These are phyloP conservation scores for Clavaria fumosa DNA, from an alignment of 768 basidiomycete genomes.

Conservation along the genomic window DNA sequence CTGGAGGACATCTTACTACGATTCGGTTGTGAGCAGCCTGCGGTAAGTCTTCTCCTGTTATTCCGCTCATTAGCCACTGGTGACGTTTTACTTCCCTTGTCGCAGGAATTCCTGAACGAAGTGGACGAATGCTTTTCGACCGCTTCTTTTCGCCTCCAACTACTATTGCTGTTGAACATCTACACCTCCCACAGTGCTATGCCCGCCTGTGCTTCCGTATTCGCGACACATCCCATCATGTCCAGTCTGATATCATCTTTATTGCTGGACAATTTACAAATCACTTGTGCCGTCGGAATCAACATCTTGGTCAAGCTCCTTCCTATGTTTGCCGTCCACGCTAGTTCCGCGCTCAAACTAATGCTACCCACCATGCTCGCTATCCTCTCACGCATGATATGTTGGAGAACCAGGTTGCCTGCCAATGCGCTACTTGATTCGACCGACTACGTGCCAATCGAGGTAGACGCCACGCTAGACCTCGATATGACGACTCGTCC, in stretches of 20 bases:
- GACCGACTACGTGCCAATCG: slow-evolving; percentile 15
- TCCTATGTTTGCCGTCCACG: slow-evolving; percentile 57
- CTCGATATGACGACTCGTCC: slow-evolving; percentile 21
- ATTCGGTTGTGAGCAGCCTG: slow-evolving; percentile 45
- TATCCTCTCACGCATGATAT: slow-evolving; percentile 54
- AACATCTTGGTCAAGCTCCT: slow-evolving; percentile 54
- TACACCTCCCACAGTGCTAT: slow-evolving; percentile 45
- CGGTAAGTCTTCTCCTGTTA: slow-evolving; percentile 30
- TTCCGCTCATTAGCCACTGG: not conserved
- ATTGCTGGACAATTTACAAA: slow-evolving; percentile 61
- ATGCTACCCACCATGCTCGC: slow-evolving; percentile 52
- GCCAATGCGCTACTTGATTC: slow-evolving; percentile 16
- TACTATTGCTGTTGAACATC: slow-evolving; percentile 48
- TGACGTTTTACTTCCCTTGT: slow-evolving; percentile 8
- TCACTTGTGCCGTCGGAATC: slow-evolving; percentile 46
- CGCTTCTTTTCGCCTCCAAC: slow-evolving; percentile 51
- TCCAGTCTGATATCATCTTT: slow-evolving; percentile 50
- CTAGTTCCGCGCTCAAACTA: slow-evolving; percentile 36
- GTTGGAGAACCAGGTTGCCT: slow-evolving; percentile 49
- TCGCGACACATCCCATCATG: slow-evolving; percentile 51
- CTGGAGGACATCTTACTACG: slow-evolving; percentile 59
- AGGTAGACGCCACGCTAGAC: slow-evolving; percentile 25
- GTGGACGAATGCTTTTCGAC: slow-evolving; percentile 44
- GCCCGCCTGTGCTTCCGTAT: slow-evolving; percentile 27
- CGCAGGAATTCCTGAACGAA: slow-evolving; percentile 56